A percentile compares a stretch with the other conserved stretches of the same genome.
These are phyloP conservation scores for Echria macrotheca DNA, from an alignment of 495 filamentous ascomycete genomes.

Conservation along the genomic window DNA sequence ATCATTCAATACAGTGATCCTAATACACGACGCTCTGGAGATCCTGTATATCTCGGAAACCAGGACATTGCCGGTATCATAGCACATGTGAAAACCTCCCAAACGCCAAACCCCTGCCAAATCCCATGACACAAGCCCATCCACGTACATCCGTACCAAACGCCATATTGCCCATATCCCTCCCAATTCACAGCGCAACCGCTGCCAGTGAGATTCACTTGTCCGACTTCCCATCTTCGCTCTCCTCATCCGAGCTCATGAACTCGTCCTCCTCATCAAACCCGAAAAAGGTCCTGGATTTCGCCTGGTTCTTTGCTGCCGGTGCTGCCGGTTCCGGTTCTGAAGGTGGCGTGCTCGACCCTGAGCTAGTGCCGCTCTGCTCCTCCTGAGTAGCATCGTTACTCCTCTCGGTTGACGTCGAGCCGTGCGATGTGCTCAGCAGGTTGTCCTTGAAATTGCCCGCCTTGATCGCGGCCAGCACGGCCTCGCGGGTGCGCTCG, in stretches of 20 bases:
- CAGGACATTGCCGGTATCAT: neutral
- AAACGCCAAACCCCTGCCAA: constrained; percentile 11
- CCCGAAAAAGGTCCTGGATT: constrained; percentile 58
- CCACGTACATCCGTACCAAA: neutral
- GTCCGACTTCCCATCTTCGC: constrained; percentile 24
- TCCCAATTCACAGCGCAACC: no score
- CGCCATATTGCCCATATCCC: no score
- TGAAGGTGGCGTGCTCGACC: constrained; percentile 30
- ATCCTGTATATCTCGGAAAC: neutral
- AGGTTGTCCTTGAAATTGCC: constrained; percentile 52
- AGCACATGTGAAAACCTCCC: neutral
- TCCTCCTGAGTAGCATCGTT: constrained; percentile 28
- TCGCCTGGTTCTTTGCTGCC: constrained; percentile 39
- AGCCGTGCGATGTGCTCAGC: constrained; percentile 36
- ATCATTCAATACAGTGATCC: no score
- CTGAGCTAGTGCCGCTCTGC: constrained; percentile 31
- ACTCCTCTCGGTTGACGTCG: constrained; percentile 31
- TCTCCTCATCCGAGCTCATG: constrained; percentile 72
- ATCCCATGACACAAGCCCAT: no score
- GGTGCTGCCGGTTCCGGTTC: constrained; percentile 16
- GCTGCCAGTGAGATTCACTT: no score
- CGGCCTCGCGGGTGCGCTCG: constrained; percentile 79
- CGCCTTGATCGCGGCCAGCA: constrained; percentile 67
- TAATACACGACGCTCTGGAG: neutral
- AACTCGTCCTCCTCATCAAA: constrained; percentile 92